Base-by-base conservation (phyloP, 108 stramenopile genomes). In the Stephanodiscus minutulus region DNA sequence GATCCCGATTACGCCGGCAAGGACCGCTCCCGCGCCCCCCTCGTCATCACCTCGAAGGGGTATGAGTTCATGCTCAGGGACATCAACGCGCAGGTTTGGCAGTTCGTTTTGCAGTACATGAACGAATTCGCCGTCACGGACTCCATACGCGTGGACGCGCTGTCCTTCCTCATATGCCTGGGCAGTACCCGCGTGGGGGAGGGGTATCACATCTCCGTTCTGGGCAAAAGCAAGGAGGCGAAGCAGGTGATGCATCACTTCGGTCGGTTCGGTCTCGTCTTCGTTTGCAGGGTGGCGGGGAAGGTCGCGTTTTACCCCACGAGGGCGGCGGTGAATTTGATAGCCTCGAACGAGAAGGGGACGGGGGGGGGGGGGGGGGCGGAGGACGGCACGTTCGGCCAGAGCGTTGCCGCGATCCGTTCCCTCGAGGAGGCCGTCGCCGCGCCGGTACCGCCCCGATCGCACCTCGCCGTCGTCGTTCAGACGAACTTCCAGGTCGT, bases 401-500 rank as follows among this genome's bases (percentile, higher is more conserved):
- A 71, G 43, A 72, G 70, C 58, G 64, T 64, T 9, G 65, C 83
- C 15, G 87, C 89, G 9, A 76, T 70, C 64, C 87, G 88, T 46
- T 87, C 87, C 1, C 67, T 93, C 35, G 86, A 91, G 25, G 73
- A 82, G 13, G 75, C 89, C 2, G 72, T 93, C 73, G 64, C 86
- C 2, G 73, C 88, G 56, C 90, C 92, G 0, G 58, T 61, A 2
- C 93, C 93, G 9, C 81, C 86, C 41, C 68, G 82, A 41, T 86
- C 87, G 46, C 93, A 94, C 72, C 56, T 94, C 37, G 93, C 90
- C 36, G 81, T 97, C 57, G 87, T 97, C 33, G 92, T 94, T 9
- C 93, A 97, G 66, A 97, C 96, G 17, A 97, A 97, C 66, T 95
- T 95, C 74, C 91, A 94, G 64, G 77, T 97, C 9, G 87, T 88